phyloP scores from a whole-genome alignment of 2,329 filamentous ascomycete species.

The Cordyceps sp. region DNA sequence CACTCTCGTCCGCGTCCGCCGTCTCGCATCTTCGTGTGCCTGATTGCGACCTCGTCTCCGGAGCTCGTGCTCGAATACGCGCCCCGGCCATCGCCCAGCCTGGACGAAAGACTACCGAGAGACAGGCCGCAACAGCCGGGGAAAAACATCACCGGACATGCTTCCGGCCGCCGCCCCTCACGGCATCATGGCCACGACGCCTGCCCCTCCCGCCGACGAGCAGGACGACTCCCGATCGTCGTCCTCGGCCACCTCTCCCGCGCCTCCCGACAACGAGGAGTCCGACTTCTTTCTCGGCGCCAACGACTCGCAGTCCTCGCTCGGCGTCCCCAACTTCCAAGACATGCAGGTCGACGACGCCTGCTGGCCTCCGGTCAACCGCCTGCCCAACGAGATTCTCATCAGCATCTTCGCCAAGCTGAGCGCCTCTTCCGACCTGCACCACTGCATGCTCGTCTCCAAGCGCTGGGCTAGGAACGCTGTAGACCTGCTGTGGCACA shows the following conservation, averaged over 20 bases:
- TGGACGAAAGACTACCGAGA: too few species aligned
- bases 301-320: conserved; percentile 86
- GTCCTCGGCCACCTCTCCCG: conserved; percentile 60
- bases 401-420: conserved; percentile 86
- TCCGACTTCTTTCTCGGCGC: conserved; percentile 81
- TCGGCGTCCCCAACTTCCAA: conserved; percentile 63
- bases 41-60: too few species aligned
- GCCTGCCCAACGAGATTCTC: conserved; percentile 83
- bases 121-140: neutral
- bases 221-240: conserved; percentile 39
- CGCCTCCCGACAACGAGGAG: conserved; percentile 68
- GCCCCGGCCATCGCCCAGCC: too few species aligned
- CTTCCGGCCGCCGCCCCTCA: conserved; percentile 5
- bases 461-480: conserved; percentile 85
- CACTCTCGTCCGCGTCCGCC: too few species aligned
- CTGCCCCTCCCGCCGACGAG: conserved; percentile 12
- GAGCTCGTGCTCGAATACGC: too few species aligned
- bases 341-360: conserved; percentile 55
- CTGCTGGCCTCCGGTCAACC: conserved; percentile 63
- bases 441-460: conserved; percentile 85
- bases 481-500: conserved; percentile 87
- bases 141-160: conserved; percentile 1
- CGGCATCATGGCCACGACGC: conserved; percentile 6
- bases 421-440: conserved; percentile 56
- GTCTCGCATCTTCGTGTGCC: too few species aligned